Conservation (phyloP, 1,284 basidiomycete species). For the Mycena sp. region DNA sequence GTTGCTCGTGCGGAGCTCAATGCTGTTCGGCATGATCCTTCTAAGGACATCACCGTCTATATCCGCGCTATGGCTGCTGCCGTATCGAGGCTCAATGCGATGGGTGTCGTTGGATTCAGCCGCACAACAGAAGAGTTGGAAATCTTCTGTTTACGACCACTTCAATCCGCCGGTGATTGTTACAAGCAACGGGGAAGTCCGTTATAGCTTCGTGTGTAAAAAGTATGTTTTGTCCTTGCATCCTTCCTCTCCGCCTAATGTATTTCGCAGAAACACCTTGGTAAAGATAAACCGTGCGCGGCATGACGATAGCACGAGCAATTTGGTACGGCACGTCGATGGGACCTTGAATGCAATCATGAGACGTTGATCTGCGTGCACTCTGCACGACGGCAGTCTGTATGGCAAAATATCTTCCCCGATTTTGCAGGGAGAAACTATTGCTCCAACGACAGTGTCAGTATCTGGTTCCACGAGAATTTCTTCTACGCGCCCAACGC, state of each 20-base stretch:
- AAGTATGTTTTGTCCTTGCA: not conserved
- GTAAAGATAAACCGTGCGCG: constrained; percentile 19
- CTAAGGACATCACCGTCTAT: too few relatives aligned
- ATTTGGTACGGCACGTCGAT: constrained; percentile 29
- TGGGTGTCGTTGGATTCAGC: too few relatives aligned
- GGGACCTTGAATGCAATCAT: constrained; percentile 6
- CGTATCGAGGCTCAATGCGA: too few relatives aligned
- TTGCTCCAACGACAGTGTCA: not conserved
- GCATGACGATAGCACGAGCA: constrained; percentile 31
- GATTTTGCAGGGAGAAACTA: not conserved
- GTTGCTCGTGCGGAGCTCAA: too few relatives aligned
- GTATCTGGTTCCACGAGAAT: not conserved
- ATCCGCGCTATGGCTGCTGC: too few relatives aligned
- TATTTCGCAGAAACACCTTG: constrained; percentile 25
- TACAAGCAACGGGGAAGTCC: not conserved
- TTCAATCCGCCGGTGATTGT: not conserved
- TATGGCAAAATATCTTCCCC: not conserved
- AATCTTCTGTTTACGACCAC: not conserved
- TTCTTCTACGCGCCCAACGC: not conserved
- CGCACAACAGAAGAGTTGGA: constrained; percentile 1
- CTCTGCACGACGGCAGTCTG: not conserved
- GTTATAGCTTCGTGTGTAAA: too few relatives aligned
- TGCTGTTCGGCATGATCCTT: too few relatives aligned
- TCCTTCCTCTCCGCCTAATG: not conserved
- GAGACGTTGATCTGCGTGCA: not conserved